These are phyloP conservation scores for Syncephalastrum racemosum DNA, from an alignment of 371 early-diverging fungal species.

Conservation along the genomic window DNA sequence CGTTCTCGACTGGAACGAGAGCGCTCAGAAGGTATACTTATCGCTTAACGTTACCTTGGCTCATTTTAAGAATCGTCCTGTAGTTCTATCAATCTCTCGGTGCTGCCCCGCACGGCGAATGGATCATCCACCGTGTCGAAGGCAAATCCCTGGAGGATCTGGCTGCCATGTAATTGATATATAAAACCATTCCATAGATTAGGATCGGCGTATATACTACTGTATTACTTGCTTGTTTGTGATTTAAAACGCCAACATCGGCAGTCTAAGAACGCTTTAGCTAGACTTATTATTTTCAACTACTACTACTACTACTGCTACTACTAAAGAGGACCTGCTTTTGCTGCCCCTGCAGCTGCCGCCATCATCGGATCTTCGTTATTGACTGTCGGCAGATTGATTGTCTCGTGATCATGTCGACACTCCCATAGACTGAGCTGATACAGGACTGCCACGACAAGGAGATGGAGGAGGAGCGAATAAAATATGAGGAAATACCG, in stretches of 20 bases:
- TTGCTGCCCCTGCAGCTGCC: no score
- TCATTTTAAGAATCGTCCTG: slow-evolving; percentile 10
- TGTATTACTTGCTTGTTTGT: no score
- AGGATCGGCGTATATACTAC: no score
- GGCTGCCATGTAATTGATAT: slow-evolving; percentile 34
- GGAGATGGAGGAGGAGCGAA: slow-evolving; percentile 68
- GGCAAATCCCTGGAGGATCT: slow-evolving; percentile 58
- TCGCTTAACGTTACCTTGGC: background rate
- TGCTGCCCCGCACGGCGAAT: slow-evolving; percentile 61
- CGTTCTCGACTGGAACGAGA: slow-evolving; percentile 76
- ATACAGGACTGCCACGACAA: slow-evolving; percentile 76
- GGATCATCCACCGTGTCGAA: slow-evolving; percentile 69
- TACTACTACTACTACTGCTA: no score
- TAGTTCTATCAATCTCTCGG: slow-evolving; percentile 64
- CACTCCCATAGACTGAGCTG: slow-evolving; percentile 72
- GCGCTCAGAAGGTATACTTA: slow-evolving; percentile 54
- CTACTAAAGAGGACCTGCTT: no score
- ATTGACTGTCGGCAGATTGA: slow-evolving; percentile 35
- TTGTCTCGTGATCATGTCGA: slow-evolving; percentile 60
- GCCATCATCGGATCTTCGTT: slow-evolving; percentile 16
- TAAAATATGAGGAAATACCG: slow-evolving; percentile 74
- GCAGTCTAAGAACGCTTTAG: no score
- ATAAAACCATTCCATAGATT: background rate
- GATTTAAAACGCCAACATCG: no score
- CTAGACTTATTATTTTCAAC: no score